phyloP scores from a whole-genome alignment of 768 basidiomycete species.

The Leccinum obscurum region DNA sequence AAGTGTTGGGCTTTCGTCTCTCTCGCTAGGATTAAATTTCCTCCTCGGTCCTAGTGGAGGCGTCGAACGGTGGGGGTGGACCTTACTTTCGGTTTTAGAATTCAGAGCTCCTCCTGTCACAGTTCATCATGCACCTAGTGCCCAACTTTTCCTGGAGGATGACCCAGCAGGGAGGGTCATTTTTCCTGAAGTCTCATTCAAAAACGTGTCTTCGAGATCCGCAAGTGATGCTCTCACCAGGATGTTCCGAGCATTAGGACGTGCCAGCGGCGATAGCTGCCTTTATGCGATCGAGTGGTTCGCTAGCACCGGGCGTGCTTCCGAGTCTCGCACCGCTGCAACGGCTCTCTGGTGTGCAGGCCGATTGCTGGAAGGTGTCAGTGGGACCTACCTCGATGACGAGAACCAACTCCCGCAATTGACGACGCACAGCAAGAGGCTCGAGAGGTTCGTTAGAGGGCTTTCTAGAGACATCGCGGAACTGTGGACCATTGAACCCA shows the following conservation, averaged over 20 bases:
- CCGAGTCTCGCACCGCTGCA: constrained; percentile 48
- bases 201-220: constrained; percentile 50
- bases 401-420: constrained; percentile 11
- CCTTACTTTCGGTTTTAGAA: constrained; percentile 77
- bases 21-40: constrained; percentile 54
- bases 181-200: constrained; percentile 64
- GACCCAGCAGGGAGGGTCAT: constrained; percentile 37
- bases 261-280: constrained; percentile 63
- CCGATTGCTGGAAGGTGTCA: constrained; percentile 72
- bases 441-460: constrained; percentile 65
- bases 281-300: constrained; percentile 87
- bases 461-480: constrained; percentile 66
- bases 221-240: constrained; percentile 56
- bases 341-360: constrained; percentile 86
- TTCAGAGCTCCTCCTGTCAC: constrained; percentile 57
- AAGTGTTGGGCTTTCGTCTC: constrained; percentile 36
- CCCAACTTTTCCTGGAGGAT: constrained; percentile 57
- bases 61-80: constrained; percentile 92
- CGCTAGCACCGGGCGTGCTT: constrained; percentile 48
- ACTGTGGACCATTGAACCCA: constrained; percentile 60
- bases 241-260: constrained; percentile 76
- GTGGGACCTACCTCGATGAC: constrained; percentile 44
- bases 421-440: constrained; percentile 40
- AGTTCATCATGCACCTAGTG: constrained; percentile 47
- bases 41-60: constrained; percentile 81